Evolutionary conservation across 768 basidiomycete genomes (phyloP), one percentile per base, ranked within the genome.

Genomic region (Pulveroboletus sp.): DNA sequence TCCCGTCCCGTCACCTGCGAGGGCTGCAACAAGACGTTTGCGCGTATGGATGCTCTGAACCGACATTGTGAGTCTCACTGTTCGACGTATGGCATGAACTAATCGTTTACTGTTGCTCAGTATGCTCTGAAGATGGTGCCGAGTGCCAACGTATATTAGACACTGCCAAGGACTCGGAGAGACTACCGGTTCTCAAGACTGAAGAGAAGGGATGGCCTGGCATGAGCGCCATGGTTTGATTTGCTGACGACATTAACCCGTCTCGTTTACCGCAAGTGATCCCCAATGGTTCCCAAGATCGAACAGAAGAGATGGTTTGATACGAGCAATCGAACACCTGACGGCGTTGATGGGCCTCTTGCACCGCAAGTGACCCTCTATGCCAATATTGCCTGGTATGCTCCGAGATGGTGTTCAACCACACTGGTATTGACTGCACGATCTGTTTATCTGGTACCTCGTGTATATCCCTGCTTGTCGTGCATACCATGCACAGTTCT

Each of bases 31-130:
- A 90, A 93, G 74, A 89, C 84, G 58, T 98, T 98, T 74, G 93
- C 93, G 28, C 70, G 94, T 53, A 86, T 96, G 80, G 94, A 97
- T 68, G 94, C 94, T 37, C 76, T 97, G 46, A 95, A 95, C 63
- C 72, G 94, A 55, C 95, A 98, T 73, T 69, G 90, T 93, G 69
- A 75, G 90, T 83, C 36, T 55, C 15, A 42, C 35, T 33, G 6
- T 15, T 43, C 35, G 17, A 6, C 39, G 28, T 17, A 26, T 28
- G 42, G 28, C 54, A 5, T 31, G 32, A 13, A 37, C n/a, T 46
- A 14, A 36, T 47, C 41, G 41, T 10, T n/a, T 30, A 18, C 37
- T 17, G 14, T 13, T 38, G 46, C 33, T 27, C 58, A 89, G 84
- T 89, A 58, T 79, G 84, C 45, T 90, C 89, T 9, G 89, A 91